A percentile compares a stretch with the other conserved stretches of the same genome.
Evolutionary conservation across 2,329 filamentous ascomycete genomes (phyloP).

Genomic region (Botrytis hyacinthi): DNA sequence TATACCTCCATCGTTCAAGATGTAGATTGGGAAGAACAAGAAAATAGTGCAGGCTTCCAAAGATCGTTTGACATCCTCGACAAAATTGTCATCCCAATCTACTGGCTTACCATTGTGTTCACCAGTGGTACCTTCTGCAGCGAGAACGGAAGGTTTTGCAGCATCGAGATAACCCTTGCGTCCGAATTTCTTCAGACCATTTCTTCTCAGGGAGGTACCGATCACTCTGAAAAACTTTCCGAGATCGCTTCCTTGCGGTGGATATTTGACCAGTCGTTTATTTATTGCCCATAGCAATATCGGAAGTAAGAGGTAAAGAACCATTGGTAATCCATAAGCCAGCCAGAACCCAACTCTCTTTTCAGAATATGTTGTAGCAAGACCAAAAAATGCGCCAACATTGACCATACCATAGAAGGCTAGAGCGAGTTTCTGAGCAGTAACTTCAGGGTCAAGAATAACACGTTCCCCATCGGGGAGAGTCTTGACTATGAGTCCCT

Average conservation of each 20-base stretch:
- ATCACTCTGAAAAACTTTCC: constrained; percentile 46
- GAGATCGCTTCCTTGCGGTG: constrained; percentile 48
- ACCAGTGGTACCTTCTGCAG: constrained; percentile 47
- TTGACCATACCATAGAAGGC: constrained; percentile 70
- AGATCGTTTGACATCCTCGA: constrained; percentile 72
- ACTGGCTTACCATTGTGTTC: constrained; percentile 44
- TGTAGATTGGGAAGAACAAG: constrained; percentile 49
- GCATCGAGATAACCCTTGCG: constrained; percentile 59
- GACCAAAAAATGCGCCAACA: constrained; percentile 54
- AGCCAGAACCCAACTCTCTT: constrained; percentile 51
- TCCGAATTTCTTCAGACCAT: constrained; percentile 59
- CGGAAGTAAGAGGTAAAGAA: constrained; percentile 62
- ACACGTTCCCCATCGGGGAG: constrained; percentile 58
- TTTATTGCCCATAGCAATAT: constrained; percentile 42
- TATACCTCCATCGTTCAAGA: constrained; percentile 44
- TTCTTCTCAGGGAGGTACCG: constrained; percentile 43
- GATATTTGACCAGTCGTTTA: constrained; percentile 44
- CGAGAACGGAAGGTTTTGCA: constrained; percentile 65
- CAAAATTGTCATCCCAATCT: constrained; percentile 78
- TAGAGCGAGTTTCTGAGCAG: constrained; percentile 46
- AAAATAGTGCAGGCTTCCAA: constrained; percentile 69
- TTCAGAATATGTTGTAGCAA: constrained; percentile 44
- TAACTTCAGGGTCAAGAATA: constrained; percentile 58
- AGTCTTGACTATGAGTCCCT: constrained; percentile 44
- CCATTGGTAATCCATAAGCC: constrained; percentile 49